Evolutionary conservation across 176 grass and related monocot species (phyloP), one percentile per base, ranked within the genome.

Genomic region (Metroxylon sagu): DNA sequence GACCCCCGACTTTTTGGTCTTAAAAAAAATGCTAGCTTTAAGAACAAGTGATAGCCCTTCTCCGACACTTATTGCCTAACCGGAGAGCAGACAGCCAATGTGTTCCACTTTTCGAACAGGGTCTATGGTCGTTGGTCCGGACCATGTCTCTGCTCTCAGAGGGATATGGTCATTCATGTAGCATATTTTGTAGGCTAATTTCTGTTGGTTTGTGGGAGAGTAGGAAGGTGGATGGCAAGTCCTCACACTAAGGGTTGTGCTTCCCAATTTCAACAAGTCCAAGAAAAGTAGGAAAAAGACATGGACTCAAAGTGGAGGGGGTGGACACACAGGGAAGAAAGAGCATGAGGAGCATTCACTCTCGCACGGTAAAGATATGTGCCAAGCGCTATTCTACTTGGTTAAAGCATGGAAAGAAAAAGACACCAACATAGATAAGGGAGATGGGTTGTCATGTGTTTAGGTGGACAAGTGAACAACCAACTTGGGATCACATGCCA

Each of bases 371-470:
- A 64, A 51, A 64, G 43, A 50, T 64, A 64, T 50, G 18, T 16
- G 23, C 8, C 12, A 64, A 50, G 35, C 19, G 49, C 8, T 49
- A 49, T 64, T 50, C 61, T 64, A 64, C 61, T 64, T 48, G 61
- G 17, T 19, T 21, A 16, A 39, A 50, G 31, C 39, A 26, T 26
- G 61, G 61, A 64, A 50, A 64, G 48, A 8, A 26, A 50, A 63
- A 64, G 61, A 64, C 61, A 64, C 61, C 61, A 25, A 50, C 26
- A 64, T 26, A 51, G 35, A 3, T 50, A 51, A 26, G 61, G 35
- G 61, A 50, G 35, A 48, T 48, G 61, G 19, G 35, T 64, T 64
- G 61, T 64, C 61, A 64, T 64, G 43, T 49, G 18, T 63, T 63
- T 63, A 23, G 30, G 60, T 63, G 39, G 60, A 43, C 60, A 63